Evolutionary conservation across 306 rosid species (phyloP).

Genomic region (Sphenostylis stenocarpa): DNA sequence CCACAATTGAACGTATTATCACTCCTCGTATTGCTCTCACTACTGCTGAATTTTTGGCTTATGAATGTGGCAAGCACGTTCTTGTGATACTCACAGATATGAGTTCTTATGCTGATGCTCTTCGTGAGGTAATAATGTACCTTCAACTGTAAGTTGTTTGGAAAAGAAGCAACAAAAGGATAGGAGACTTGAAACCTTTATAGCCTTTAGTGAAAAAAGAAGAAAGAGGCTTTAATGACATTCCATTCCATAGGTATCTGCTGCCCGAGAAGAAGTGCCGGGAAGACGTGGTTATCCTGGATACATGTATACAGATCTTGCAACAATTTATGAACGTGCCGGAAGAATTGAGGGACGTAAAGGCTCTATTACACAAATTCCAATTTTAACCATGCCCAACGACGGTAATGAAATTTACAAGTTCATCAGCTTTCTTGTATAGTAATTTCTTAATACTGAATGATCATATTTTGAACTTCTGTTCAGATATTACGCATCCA

Average conservation of each 20-base stretch:
- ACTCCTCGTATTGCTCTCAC: slow-evolving; percentile 99
- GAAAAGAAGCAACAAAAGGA: background rate
- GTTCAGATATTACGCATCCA: slow-evolving; percentile 93
- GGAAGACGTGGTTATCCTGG: slow-evolving; percentile 99
- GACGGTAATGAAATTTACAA: slow-evolving; percentile 63
- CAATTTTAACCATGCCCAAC: slow-evolving; percentile 97
- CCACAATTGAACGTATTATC: slow-evolving; percentile 98
- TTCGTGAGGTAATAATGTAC: slow-evolving; percentile 92
- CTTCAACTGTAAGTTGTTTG: slow-evolving; percentile 6
- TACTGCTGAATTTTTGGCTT: slow-evolving; percentile 98
- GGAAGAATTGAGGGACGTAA: slow-evolving; percentile 98
- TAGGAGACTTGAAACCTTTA: background rate
- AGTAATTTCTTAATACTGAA: slow-evolving; percentile 21
- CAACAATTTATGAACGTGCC: slow-evolving; percentile 98
- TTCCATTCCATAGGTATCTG: slow-evolving; percentile 72
- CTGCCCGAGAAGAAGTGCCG: slow-evolving; percentile 99
- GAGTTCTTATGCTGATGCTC: slow-evolving; percentile 99
- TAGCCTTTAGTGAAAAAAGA: slow-evolving; percentile 24
- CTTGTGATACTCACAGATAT: slow-evolving; percentile 98
- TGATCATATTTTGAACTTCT: slow-evolving; percentile 35
- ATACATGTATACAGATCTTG: slow-evolving; percentile 99
- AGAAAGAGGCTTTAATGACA: slow-evolving; percentile 26
- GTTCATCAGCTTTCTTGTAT: slow-evolving; percentile 19
- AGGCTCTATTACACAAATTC: slow-evolving; percentile 99
- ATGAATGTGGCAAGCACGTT: slow-evolving; percentile 99